phyloP scores from a whole-genome alignment of 179 eudicot genomes.

The Vitellaria paradoxa region DNA sequence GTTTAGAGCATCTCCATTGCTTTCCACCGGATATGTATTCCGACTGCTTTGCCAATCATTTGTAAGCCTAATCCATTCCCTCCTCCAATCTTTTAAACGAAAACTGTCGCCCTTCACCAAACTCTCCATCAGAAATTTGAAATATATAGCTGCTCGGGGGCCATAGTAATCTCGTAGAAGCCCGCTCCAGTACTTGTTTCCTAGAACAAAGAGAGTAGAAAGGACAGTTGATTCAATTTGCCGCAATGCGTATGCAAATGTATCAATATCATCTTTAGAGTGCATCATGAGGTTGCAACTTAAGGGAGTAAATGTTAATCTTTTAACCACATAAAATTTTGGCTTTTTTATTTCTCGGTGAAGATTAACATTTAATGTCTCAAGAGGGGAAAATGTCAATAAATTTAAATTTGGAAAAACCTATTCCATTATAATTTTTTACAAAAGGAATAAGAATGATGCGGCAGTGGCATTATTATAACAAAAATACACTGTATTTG shows the following conservation, averaged over 20 bases:
- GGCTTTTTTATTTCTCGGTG: too few relatives aligned
- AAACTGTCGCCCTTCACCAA: slow-evolving; percentile 36
- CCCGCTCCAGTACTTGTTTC: slow-evolving; percentile 60
- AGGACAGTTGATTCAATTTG: background rate
- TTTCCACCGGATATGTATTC: slow-evolving; percentile 25
- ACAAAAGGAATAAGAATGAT: too few relatives aligned
- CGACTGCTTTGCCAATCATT: slow-evolving; percentile 42
- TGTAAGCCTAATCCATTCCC: slow-evolving; percentile 51
- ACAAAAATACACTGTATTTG: too few relatives aligned
- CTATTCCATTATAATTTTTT: too few relatives aligned
- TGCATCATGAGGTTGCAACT: background rate
- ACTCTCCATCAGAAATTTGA: slow-evolving; percentile 43
- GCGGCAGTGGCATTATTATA: too few relatives aligned
- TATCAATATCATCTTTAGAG: background rate
- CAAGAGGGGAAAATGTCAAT: too few relatives aligned
- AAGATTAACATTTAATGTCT: too few relatives aligned
- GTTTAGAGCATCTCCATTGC: slow-evolving; percentile 37
- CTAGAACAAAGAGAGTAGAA: slow-evolving; percentile 16
- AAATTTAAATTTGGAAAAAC: too few relatives aligned
- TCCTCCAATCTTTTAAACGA: slow-evolving; percentile 35
- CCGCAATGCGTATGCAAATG: background rate
- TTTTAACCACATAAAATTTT: too few relatives aligned
- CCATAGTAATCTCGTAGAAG: slow-evolving; percentile 48
- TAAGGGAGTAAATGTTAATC: too few relatives aligned
- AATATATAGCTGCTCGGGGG: slow-evolving; percentile 53